phyloP scores from a whole-genome alignment of 2,329 filamentous ascomycete species.

The Alternaria brassicicola region DNA sequence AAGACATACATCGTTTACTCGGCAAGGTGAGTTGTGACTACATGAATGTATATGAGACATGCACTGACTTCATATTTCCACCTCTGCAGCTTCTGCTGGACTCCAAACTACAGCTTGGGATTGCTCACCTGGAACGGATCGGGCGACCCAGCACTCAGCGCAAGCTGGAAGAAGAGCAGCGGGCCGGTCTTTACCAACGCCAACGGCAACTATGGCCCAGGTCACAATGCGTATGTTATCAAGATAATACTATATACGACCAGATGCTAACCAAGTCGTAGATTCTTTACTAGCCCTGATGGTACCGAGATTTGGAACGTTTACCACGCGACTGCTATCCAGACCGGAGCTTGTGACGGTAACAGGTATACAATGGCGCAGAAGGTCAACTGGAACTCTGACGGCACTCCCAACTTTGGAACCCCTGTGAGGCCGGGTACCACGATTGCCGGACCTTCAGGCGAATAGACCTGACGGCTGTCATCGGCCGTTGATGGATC shows the following conservation, averaged over 20 bases:
- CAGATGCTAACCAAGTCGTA: slow-evolving; percentile 22
- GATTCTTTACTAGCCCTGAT: slow-evolving; percentile 64
- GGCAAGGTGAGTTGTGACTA: slow-evolving; percentile 45
- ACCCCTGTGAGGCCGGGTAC: slow-evolving; percentile 36
- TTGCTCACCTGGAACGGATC: slow-evolving; percentile 60
- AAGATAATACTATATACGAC: neutral
- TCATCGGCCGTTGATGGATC: neutral
- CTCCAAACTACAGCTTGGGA: slow-evolving; percentile 60
- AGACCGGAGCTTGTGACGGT: slow-evolving; percentile 59
- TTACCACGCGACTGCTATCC: slow-evolving; percentile 61
- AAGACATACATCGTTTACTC: slow-evolving; percentile 62
- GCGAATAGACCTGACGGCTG: slow-evolving; percentile 29
- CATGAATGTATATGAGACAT: too few relatives aligned
- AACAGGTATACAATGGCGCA: slow-evolving; percentile 62
- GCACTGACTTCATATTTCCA: too few relatives aligned
- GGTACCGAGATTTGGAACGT: slow-evolving; percentile 61
- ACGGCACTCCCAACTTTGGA: slow-evolving; percentile 62
- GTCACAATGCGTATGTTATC: slow-evolving; percentile 55
- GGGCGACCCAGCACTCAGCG: slow-evolving; percentile 53
- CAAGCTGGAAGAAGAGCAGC: slow-evolving; percentile 59
- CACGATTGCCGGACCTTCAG: slow-evolving; percentile 43
- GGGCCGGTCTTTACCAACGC: slow-evolving; percentile 60
- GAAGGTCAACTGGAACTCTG: slow-evolving; percentile 56
- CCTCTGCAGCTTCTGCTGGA: slow-evolving; percentile 58
- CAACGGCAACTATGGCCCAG: slow-evolving; percentile 64